Evolutionary conservation across 2,329 filamentous ascomycete genomes (phyloP).

Genomic region (Alternaria sp.): DNA sequence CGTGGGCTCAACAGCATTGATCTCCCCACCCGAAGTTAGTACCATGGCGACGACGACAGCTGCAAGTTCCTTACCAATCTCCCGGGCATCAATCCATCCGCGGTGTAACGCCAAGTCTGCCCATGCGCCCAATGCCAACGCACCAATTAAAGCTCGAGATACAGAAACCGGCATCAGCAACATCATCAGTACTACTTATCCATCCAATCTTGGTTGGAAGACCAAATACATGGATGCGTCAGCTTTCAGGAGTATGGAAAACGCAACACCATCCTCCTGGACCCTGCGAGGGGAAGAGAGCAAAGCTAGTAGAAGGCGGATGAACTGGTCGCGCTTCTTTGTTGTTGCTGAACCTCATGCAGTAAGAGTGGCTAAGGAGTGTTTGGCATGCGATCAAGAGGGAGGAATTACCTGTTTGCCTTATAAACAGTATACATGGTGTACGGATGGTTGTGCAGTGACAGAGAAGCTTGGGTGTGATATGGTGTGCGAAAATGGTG

Average conservation of each 20-base stretch:
- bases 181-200: neutral
- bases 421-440: slow-evolving; percentile 1
- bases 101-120: neutral
- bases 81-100: neutral
- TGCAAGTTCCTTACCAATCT: neutral
- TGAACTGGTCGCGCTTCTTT: slow-evolving; percentile 3
- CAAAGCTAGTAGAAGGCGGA: neutral
- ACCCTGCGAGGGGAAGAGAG: neutral
- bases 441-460: neutral
- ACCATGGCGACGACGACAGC: neutral
- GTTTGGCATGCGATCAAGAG: slow-evolving; percentile 3
- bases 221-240: neutral
- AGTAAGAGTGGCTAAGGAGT: neutral
- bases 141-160: neutral
- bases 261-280: neutral
- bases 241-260: neutral
- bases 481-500: neutral
- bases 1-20: neutral
- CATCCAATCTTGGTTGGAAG: neutral
- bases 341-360: neutral
- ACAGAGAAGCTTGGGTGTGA: neutral
- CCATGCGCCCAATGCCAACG: neutral
- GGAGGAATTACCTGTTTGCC: slow-evolving; percentile 10
- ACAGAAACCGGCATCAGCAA: neutral
- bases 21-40: neutral